A percentile compares a stretch with the other conserved stretches of the same genome.
Conservation (phyloP, 2,329 filamentous ascomycete genomes). For the Alternaria solani region DNA sequence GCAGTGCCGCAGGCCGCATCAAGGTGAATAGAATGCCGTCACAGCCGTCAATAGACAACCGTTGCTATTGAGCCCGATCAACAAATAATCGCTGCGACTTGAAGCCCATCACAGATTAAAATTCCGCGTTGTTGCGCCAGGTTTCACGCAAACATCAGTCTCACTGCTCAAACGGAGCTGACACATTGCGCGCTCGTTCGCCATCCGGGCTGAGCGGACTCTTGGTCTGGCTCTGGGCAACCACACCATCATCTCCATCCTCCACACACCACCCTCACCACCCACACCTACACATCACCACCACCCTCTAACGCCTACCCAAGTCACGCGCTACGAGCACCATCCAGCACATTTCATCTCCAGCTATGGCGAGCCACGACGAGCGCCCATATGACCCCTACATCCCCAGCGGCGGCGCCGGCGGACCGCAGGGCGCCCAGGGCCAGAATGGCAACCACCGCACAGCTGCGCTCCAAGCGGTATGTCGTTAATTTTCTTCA, state of each 20-base stretch:
- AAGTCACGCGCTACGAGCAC: slow-evolving; percentile 26
- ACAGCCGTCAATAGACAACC: slow-evolving; percentile 7
- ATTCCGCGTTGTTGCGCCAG: slow-evolving; percentile 26
- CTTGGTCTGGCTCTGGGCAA: slow-evolving; percentile 19
- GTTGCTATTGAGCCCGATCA: slow-evolving; percentile 10
- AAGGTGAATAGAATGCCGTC: slow-evolving; percentile 16
- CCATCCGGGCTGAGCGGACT: slow-evolving; percentile 27
- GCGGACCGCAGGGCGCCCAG: slow-evolving; percentile 57
- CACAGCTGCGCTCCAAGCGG: slow-evolving; percentile 81
- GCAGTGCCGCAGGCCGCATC: slow-evolving; percentile 17
- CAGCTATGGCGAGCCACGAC: slow-evolving; percentile 59
- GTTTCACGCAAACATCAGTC: slow-evolving; percentile 41
- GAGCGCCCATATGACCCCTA: slow-evolving; percentile 82
- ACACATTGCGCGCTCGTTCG: slow-evolving; percentile 35
- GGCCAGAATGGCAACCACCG: slow-evolving; percentile 66
- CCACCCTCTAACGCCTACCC: slow-evolving; percentile 20
- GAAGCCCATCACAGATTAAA: slow-evolving; percentile 7
- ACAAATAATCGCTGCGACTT: background rate
- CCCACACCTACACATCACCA: slow-evolving; percentile 27
- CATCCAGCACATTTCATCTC: slow-evolving; percentile 10
- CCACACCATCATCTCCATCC: slow-evolving; percentile 33
- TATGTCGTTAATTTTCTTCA: slow-evolving; percentile 55
- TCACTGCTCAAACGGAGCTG: slow-evolving; percentile 43
- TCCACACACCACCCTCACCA: slow-evolving; percentile 33
- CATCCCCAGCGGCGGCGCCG: slow-evolving; percentile 73